Percentiles rank a stretch among this genome's conserved stretches.
These are phyloP conservation scores for Xerocomellus intermedius DNA, from an alignment of 768 basidiomycete species.

Conservation along the genomic window DNA sequence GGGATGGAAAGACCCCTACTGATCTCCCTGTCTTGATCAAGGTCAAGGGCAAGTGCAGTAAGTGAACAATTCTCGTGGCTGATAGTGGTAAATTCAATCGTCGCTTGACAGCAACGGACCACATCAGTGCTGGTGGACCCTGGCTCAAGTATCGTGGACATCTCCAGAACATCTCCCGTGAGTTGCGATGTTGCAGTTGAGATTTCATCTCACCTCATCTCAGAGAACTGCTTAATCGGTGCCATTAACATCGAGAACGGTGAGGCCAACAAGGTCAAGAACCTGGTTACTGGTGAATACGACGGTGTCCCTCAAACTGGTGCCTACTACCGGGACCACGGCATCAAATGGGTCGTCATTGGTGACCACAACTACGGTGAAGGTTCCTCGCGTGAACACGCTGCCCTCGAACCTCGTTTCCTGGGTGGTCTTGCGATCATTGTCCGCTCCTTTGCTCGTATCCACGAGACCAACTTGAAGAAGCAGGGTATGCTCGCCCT, in stretches of 20 bases:
- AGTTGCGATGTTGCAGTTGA: conserved; percentile 25
- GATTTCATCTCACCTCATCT: conserved; percentile 2
- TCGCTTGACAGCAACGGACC: conserved; percentile 66
- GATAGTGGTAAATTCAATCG: neutral
- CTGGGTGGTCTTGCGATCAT: conserved; percentile 96
- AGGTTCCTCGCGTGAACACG: conserved; percentile 97
- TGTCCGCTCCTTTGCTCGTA: conserved; percentile 94
- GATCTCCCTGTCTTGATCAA: conserved; percentile 96
- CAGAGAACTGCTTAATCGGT: conserved; percentile 96
- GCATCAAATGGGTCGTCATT: conserved; percentile 96
- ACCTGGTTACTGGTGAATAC: conserved; percentile 84
- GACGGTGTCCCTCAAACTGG: conserved; percentile 83
- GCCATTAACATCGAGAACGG: conserved; percentile 95
- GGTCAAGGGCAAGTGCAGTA: conserved; percentile 98
- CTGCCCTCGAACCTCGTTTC: conserved; percentile 93
- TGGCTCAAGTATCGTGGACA: conserved; percentile 99
- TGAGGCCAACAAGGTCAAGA: conserved; percentile 95
- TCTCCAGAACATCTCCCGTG: conserved; percentile 95
- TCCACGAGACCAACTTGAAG: conserved; percentile 98
- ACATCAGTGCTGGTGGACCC: conserved; percentile 96
- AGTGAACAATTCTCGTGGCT: conserved; percentile 31
- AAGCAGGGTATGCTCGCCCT: conserved; percentile 99
- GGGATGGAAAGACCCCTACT: conserved; percentile 90
- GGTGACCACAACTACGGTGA: conserved; percentile 97
- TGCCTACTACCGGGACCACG: conserved; percentile 83